A percentile compares a stretch with the other conserved stretches of the same genome.
Evolutionary conservation across 495 filamentous ascomycete species (phyloP).

Genomic region (Xylaria bambusicola): DNA sequence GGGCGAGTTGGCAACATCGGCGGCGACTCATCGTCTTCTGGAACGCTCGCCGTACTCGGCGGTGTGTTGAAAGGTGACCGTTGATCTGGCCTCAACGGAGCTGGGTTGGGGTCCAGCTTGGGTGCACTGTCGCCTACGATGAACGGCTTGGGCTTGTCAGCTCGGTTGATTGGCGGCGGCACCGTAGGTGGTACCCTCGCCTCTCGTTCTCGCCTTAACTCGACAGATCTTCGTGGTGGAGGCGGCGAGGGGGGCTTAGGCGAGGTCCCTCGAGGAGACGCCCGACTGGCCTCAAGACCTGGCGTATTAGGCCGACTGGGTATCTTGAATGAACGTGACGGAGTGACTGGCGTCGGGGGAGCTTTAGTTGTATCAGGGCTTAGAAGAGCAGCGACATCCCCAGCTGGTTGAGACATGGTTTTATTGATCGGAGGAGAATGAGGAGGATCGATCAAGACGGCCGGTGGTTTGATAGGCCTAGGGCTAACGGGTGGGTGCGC

Average conservation of each 20-base stretch:
- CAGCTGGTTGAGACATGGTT: constrained; percentile 36
- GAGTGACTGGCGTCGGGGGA: constrained; percentile 51
- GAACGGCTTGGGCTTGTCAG: constrained; percentile 67
- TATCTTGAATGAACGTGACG: constrained; percentile 53
- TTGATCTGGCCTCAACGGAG: constrained; percentile 32
- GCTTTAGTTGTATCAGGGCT: constrained; percentile 49
- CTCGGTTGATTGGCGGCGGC: constrained; percentile 75
- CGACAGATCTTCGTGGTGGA: constrained; percentile 55
- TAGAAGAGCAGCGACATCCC: constrained; percentile 43
- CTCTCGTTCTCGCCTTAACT: constrained; percentile 47
- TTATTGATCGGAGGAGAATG: constrained; percentile 65
- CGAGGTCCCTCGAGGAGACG: constrained; percentile 45
- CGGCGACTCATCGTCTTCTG: constrained; percentile 47
- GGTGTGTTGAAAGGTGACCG: constrained; percentile 91
- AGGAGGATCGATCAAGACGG: constrained; percentile 72
- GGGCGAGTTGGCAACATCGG: constrained; percentile 49
- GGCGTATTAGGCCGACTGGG: constrained; percentile 55
- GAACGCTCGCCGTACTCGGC: constrained; percentile 72
- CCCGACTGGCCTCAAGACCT: constrained; percentile 44
- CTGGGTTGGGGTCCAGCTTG: constrained; percentile 32
- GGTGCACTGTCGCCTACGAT: constrained; percentile 27
- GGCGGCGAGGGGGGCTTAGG: constrained; percentile 56
- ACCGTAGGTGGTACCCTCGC: constrained; percentile 43
- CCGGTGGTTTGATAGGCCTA: constrained; percentile 62
- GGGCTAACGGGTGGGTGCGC: constrained; percentile 43